Conservation (phyloP, 495 filamentous ascomycete species). For the Xanthoparmelia taractica region DNA sequence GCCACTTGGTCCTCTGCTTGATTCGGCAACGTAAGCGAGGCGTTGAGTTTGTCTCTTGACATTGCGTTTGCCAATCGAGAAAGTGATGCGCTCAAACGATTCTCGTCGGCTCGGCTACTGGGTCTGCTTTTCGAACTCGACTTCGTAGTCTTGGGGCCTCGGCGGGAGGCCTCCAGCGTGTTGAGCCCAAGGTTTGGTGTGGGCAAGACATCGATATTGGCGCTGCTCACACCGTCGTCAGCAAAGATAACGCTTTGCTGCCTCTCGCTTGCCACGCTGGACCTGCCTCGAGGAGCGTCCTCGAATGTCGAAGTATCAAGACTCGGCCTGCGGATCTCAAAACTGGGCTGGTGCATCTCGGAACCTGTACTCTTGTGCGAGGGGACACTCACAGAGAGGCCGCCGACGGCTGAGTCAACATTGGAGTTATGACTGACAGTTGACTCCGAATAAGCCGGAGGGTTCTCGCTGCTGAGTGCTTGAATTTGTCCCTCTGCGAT, state of each 20-base stretch:
- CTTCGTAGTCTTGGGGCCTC: constrained; percentile 49
- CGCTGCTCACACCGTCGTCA: constrained; percentile 10
- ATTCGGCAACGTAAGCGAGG: background rate
- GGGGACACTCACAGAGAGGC: constrained; percentile 4
- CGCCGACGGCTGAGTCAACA: constrained; percentile 23
- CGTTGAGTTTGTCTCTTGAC: constrained; percentile 36
- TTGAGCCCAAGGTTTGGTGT: constrained; percentile 29
- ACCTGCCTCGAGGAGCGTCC: constrained; percentile 17
- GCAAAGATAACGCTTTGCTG: constrained; percentile 7
- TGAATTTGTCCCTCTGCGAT: constrained; percentile 46
- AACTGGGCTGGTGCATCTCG: constrained; percentile 12
- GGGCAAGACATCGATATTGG: background rate
- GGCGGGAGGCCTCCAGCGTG: constrained; percentile 47
- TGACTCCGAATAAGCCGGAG: constrained; percentile 51
- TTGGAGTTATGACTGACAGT: constrained; percentile 33
- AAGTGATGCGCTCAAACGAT: constrained; percentile 57
- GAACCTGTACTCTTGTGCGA: background rate
- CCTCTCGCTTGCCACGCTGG: constrained; percentile 18
- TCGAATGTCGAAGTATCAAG: constrained; percentile 15
- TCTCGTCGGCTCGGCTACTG: constrained; percentile 59
- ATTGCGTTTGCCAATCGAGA: constrained; percentile 53
- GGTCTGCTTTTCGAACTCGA: constrained; percentile 56
- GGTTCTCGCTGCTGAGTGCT: constrained; percentile 45
- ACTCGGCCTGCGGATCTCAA: constrained; percentile 34
- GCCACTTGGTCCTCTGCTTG: constrained; percentile 24